Base-by-base conservation (phyloP, 768 basidiomycete species). In the Omphalotus guepiniiformis region DNA sequence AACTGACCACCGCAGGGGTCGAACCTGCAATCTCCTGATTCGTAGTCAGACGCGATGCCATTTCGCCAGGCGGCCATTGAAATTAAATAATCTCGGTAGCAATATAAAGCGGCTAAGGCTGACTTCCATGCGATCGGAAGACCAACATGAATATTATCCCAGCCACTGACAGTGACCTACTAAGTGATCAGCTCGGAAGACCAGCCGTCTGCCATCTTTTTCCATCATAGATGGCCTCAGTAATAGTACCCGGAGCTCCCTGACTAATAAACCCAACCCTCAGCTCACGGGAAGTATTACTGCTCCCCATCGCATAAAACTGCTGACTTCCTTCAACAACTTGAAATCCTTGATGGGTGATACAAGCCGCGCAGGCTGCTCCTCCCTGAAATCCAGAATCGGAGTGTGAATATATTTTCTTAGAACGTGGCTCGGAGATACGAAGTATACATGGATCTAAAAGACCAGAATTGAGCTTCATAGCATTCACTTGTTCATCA, bases 21-120 rank as follows among this genome's bases (percentile, higher is more conserved):
- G 84, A 88, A 88, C 85, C 84, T 88, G 83, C 85, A 86, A 86
- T 85, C 85, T 88, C 84, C 84, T 87, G 85, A 86, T 86, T 85
- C 83, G 84, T 85, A 86, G 85, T 86, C 84, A 87, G 83, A 87
- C 85, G 84, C 85, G 85, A 86, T 88, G 84, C 85, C 85, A 87
- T 86, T 88, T 85, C 84, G 85, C 85, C 85, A 86, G 81, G 80
- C 85, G 83, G 82, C 84, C 85, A 58, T n/a, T 32, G n/a, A n/a
- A n/a, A n/a, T n/a, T n/a, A n/a, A n/a, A n/a, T n/a, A n/a, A n/a
- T n/a, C n/a, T n/a, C n/a, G n/a, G n/a, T n/a, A n/a, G n/a, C n/a
- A n/a, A n/a, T n/a, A n/a, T n/a, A n/a, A n/a, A n/a, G n/a, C n/a
- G n/a, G n/a, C n/a, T n/a, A n/a, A n/a, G n/a, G n/a, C n/a, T n/a